Base-by-base conservation (phyloP, 495 filamentous ascomycete species). In the Aspergillus sclerotiicarbonarius region DNA sequence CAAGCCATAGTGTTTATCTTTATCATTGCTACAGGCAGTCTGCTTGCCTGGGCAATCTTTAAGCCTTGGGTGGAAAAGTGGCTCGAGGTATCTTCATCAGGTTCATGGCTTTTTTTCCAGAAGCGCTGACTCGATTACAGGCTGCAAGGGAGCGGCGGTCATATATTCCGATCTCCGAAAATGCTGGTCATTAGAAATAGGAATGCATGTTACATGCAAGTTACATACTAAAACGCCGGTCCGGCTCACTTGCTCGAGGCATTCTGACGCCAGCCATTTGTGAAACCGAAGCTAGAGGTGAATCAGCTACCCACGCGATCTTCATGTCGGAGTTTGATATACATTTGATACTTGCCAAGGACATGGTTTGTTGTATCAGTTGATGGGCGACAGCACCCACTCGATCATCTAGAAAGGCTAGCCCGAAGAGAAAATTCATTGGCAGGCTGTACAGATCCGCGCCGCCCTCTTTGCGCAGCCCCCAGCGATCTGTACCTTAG, bases 1-100 rank as follows among this genome's bases (percentile, higher is more conserved):
- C 82, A 91, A 71, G 82, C 92, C 32, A 92, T 98, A 25, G 92
- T 98, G 0, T 89, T 92, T 68, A 87, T 92, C 6, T 98, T 98
- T 68, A 91, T 98, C 21, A 73, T 92, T 56, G 87, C 90, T 33
- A 97, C 92, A 6, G 79, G 84, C n/a, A 90, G 90, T 3, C 67
- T 98, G 60, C 75, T 98, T 54, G 80, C 77, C 31, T 97, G 90
- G 85, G 93, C 94, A 1, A 83, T 82, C 15, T 70, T 89, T 16
- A 86, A 85, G 70, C 79, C 84, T 35, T 88, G 87, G 76, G 79
- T 87, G 30, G 73, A 80, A 56, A 77, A 79, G 62, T 86, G 79
- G 74, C 63, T 80, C 51, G 82, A 83, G 70, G 81, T 80, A 70
- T 67, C 76, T 58, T n/a, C n/a, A n/a, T 33, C 10, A 53, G 32